Percentiles rank a stretch among this genome's conserved stretches.
Evolutionary conservation across 2,329 filamentous ascomycete genomes (phyloP).

Genomic region (Sclerotinia borealis): DNA sequence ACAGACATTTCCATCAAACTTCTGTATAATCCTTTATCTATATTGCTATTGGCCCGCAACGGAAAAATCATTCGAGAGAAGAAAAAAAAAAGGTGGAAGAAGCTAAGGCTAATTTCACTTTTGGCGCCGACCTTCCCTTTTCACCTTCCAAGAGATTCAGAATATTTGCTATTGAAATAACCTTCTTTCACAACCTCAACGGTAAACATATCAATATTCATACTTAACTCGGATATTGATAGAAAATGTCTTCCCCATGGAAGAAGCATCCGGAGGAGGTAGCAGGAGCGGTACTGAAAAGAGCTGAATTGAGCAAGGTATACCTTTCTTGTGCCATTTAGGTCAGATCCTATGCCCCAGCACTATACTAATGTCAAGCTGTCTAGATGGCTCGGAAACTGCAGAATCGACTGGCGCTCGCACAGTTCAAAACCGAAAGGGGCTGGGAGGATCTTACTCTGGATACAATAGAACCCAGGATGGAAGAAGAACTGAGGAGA

Average conservation of each 20-base stretch:
- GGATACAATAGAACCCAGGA: constrained; percentile 76
- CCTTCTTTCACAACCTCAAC: background rate
- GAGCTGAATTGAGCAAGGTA: constrained; percentile 72
- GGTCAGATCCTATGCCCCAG: background rate
- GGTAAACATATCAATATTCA: background rate
- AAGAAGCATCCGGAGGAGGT: constrained; percentile 59
- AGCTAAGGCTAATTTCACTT: constrained; percentile 11
- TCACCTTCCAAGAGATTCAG: constrained; percentile 2
- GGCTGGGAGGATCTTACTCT: constrained; percentile 88
- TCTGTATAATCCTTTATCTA: background rate
- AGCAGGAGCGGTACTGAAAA: constrained; percentile 62
- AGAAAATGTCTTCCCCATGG: constrained; percentile 52
- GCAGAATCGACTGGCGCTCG: constrained; percentile 88
- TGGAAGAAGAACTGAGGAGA: constrained; percentile 68
- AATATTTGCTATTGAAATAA: background rate
- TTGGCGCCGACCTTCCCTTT: constrained; percentile 18
- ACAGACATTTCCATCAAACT: background rate
- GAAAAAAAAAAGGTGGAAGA: constrained; percentile 7
- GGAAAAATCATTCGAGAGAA: constrained; percentile 7
- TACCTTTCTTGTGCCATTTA: constrained; percentile 24
- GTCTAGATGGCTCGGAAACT: constrained; percentile 82
- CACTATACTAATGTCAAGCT: constrained; percentile 18
- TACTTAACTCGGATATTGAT: background rate
- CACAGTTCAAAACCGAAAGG: constrained; percentile 95
- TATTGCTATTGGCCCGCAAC: constrained; percentile 4